A percentile compares a stretch with the other conserved stretches of the same genome.
These are phyloP conservation scores for Fraxinus sp. DNA, from an alignment of 305 asterid genomes.

Conservation along the genomic window DNA sequence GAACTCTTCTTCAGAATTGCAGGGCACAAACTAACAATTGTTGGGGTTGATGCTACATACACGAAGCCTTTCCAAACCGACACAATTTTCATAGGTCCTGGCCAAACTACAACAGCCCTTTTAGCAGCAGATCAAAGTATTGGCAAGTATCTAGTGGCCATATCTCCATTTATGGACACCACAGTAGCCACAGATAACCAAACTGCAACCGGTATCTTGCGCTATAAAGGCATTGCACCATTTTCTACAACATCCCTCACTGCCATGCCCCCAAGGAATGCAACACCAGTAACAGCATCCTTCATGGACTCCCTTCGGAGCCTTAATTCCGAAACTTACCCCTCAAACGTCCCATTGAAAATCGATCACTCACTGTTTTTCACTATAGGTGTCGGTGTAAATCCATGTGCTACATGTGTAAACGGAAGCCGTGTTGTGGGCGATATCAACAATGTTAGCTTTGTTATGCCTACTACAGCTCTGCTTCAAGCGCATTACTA, in stretches of 20 bases:
- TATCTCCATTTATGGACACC: conserved; percentile 73
- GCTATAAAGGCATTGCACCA: conserved; percentile 36
- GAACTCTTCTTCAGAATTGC: conserved; percentile 69
- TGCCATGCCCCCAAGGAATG: conserved; percentile 44
- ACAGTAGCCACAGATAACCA: conserved; percentile 55
- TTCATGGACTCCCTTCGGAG: conserved; percentile 53
- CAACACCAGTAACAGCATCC: conserved; percentile 39
- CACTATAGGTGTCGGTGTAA: conserved; percentile 53
- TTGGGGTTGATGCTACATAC: conserved; percentile 67
- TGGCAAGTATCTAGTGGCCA: conserved; percentile 49
- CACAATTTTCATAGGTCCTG: conserved; percentile 65
- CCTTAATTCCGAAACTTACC: conserved; percentile 53
- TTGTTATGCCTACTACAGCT: conserved; percentile 60
- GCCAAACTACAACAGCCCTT: conserved; percentile 62
- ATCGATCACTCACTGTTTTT: conserved; percentile 52
- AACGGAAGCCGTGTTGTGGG: conserved; percentile 52
- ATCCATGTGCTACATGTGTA: conserved; percentile 52
- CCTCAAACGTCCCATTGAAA: conserved; percentile 40
- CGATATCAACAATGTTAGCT: conserved; percentile 55
- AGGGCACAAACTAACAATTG: conserved; percentile 49
- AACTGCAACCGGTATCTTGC: conserved; percentile 42
- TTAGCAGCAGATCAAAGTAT: conserved; percentile 41
- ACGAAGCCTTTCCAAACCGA: conserved; percentile 61
- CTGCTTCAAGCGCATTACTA: conserved; percentile 63
- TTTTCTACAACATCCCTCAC: conserved; percentile 36